Conservation (phyloP, 192 early-diverging fungal species). For the Diversispora epigaea region DNA sequence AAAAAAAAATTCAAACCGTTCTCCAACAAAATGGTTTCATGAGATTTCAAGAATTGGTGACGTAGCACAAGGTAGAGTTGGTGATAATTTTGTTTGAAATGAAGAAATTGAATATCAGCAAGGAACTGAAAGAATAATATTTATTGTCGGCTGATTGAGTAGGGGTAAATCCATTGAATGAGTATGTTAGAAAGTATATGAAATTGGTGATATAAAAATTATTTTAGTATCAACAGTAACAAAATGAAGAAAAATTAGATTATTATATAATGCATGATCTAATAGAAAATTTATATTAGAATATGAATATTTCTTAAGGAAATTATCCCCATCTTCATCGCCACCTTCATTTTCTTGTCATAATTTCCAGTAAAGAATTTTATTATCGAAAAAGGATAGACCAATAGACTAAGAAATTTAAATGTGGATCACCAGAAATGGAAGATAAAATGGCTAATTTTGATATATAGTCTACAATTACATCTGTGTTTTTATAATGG, state of each 20-base stretch:
- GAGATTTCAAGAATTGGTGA: no score
- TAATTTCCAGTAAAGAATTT: neutral
- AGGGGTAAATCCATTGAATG: no score
- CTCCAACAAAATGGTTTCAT: no score
- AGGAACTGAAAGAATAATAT: no score
- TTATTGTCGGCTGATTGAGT: no score
- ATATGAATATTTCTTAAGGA: constrained; percentile 19
- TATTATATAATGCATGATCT: constrained; percentile 29
- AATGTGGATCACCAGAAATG: constrained; percentile 34
- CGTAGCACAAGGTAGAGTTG: neutral
- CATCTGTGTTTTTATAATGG: no score
- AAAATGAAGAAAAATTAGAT: neutral
- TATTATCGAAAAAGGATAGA: constrained; percentile 11
- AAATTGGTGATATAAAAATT: no score
- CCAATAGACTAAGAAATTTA: constrained; percentile 12
- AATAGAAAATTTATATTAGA: constrained; percentile 28
- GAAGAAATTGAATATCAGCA: no score
- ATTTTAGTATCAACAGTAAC: neutral
- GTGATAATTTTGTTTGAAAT: no score
- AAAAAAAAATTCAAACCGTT: no score
- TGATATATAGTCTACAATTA: no score
- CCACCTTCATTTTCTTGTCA: neutral
- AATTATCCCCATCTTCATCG: neutral
- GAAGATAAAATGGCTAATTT: constrained; percentile 22
- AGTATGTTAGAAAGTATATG: no score